Evolutionary conservation across 75 land plant genomes (phyloP), one percentile per base, ranked within the genome.

Genomic region (Gnetum montanum): DNA sequence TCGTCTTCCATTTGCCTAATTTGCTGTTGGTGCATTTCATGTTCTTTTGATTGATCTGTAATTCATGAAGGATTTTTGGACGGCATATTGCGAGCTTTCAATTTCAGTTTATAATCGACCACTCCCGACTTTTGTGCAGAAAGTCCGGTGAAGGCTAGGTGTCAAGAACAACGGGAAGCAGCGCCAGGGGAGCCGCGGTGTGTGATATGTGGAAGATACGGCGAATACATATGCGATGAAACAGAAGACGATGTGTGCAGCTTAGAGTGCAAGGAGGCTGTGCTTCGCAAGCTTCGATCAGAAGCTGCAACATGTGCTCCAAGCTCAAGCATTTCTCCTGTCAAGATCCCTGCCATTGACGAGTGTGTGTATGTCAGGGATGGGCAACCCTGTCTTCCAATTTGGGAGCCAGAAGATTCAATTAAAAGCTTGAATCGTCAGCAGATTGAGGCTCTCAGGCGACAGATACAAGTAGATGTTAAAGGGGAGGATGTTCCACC

Each of bases 201-300:
- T 68, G 73, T 65, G 20, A 61, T 86, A 35, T 90, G 96, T 63
- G 88, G 82, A 8, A 84, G 93, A 22, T 86, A 83, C 60, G 96
- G 96, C n/a, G 88, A 90, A 63, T 90, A 90, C 61, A 83, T 90
- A 16, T 86, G 93, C 68, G 80, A 87, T 64, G 81, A 72, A 48
- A 86, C 96, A 7, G 93, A 86, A 54, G 88, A 86, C 47, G 96
- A 90, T 63, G 61, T 90, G 30, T 90, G 96, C 60, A 90, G 96
- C 73, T 34, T 80, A 44, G 78, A 87, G 57, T 90, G 96, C 71
- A 90, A 90, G 47, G 46, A 64, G 10, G 46, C 63, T 8, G 64
- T 75, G 6, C 60, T 90, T 35, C 4, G 20, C 22, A 70, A 57
- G 54, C 62, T 61, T 20, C 59, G 26, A 36, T 68, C 62, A 3